Evolutionary conservation across 2,329 filamentous ascomycete species (phyloP).

Genomic region (Epichloe coenophiala): DNA sequence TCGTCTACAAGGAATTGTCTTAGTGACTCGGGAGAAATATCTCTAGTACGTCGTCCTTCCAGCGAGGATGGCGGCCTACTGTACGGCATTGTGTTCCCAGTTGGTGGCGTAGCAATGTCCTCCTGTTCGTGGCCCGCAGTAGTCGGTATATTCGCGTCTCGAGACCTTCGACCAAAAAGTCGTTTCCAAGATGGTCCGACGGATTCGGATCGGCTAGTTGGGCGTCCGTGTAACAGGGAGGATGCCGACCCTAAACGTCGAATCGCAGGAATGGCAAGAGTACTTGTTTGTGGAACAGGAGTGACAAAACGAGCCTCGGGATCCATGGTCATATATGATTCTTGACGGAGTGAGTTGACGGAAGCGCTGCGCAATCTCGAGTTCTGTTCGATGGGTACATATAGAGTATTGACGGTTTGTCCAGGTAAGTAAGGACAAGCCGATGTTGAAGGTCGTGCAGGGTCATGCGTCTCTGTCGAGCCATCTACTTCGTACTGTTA

Average conservation of each 20-base stretch:
- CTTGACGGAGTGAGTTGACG: constrained; percentile 42
- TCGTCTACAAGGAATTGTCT: constrained; percentile 38
- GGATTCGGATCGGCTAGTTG: constrained; percentile 33
- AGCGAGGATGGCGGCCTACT: constrained; percentile 11
- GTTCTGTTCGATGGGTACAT: constrained; percentile 59
- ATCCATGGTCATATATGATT: constrained; percentile 61
- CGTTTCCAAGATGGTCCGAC: constrained; percentile 37
- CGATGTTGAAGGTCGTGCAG: constrained; percentile 58
- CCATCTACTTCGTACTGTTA: constrained; percentile 73
- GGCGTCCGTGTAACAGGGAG: constrained; percentile 19
- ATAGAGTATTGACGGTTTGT: constrained; percentile 72
- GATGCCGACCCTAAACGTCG: constrained; percentile 20
- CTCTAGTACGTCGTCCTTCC: constrained; percentile 30
- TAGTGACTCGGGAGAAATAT: constrained; percentile 43
- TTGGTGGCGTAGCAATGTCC: neutral
- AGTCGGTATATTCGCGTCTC: neutral
- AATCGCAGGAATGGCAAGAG: constrained; percentile 8
- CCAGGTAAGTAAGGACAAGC: constrained; percentile 78
- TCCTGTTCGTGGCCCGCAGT: neutral
- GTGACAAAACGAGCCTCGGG: constrained; percentile 63
- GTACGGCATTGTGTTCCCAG: neutral
- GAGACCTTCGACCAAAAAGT: constrained; percentile 30
- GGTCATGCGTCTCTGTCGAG: constrained; percentile 63
- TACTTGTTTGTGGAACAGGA: constrained; percentile 43
- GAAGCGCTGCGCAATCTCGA: constrained; percentile 51